Conservation (phyloP, 176 grass and related monocot species). For the Aegilops umbellulata region DNA sequence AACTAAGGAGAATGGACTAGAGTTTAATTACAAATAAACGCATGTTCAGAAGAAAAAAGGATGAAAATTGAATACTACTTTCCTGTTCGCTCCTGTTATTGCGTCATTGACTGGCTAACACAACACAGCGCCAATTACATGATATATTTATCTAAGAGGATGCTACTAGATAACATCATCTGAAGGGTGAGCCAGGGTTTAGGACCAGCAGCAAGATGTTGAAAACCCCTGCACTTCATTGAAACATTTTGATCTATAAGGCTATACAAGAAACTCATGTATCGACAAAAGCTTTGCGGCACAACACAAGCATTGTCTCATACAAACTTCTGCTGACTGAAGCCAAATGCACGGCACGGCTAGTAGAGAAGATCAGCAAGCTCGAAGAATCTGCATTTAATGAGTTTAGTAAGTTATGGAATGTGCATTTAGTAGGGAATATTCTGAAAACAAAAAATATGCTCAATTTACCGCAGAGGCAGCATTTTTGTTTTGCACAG, state of each 20-base stretch:
- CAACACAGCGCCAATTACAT: slow-evolving; percentile 24
- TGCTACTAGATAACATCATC: slow-evolving; percentile 23
- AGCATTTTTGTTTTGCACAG: slow-evolving; percentile 63
- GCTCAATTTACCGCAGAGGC: slow-evolving; percentile 41
- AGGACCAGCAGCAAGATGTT: slow-evolving; percentile 38
- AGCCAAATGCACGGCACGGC: slow-evolving; percentile 11
- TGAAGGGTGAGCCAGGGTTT: slow-evolving; percentile 17
- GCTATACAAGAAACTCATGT: slow-evolving; percentile 60
- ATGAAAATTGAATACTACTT: slow-evolving; percentile 18
- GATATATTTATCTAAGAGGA: slow-evolving; percentile 7
- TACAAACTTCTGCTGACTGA: slow-evolving; percentile 24
- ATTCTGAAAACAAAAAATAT: slow-evolving; percentile 18
- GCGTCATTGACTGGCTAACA: slow-evolving; percentile 27
- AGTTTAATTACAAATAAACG: slow-evolving; percentile 54
- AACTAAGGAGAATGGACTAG: slow-evolving; percentile 9
- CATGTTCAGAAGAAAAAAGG: background rate
- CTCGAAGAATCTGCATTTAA: slow-evolving; percentile 54
- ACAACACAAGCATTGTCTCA: slow-evolving; percentile 18
- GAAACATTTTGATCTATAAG: slow-evolving; percentile 39
- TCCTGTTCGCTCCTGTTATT: slow-evolving; percentile 32
- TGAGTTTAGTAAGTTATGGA: slow-evolving; percentile 1
- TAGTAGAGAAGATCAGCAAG: slow-evolving; percentile 45
- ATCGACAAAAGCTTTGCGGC: slow-evolving; percentile 41
- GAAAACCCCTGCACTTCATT: slow-evolving; percentile 20
- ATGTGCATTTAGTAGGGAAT: background rate